These are phyloP conservation scores for Cutaneotrichosporon mucoides DNA, from an alignment of 1,284 basidiomycete genomes.

Conservation along the genomic window DNA sequence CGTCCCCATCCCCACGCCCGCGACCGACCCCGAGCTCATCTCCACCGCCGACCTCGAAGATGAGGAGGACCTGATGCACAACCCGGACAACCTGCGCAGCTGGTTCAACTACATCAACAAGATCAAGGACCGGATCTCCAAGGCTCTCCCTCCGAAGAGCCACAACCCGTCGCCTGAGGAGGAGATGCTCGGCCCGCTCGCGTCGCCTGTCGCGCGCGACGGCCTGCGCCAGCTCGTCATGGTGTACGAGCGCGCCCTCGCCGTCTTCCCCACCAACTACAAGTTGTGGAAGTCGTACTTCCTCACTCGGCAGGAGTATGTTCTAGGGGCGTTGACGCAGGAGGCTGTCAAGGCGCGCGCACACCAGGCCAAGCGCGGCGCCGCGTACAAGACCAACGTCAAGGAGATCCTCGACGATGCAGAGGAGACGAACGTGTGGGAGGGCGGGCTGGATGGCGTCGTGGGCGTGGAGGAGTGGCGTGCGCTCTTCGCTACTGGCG, in stretches of 20 bases:
- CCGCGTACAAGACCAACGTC: slow-evolving; percentile 75
- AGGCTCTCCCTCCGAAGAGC: slow-evolving; percentile 54
- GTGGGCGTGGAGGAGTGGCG: slow-evolving; percentile 96
- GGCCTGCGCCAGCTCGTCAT: slow-evolving; percentile 79
- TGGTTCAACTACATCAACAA: slow-evolving; percentile 86
- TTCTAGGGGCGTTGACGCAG: slow-evolving; percentile 63
- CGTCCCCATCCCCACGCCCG: slow-evolving; percentile 74
- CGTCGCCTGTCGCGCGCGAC: slow-evolving; percentile 65
- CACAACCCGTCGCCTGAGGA: slow-evolving; percentile 38
- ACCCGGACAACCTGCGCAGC: slow-evolving; percentile 81
- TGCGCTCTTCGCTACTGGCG: slow-evolving; percentile 77
- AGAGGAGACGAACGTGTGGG: slow-evolving; percentile 81
- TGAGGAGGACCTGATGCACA: slow-evolving; percentile 93
- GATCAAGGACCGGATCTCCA: slow-evolving; percentile 63
- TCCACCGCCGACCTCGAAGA: slow-evolving; percentile 71
- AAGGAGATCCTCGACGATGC: slow-evolving; percentile 81
- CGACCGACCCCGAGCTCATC: slow-evolving; percentile 71
- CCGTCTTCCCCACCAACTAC: slow-evolving; percentile 82
- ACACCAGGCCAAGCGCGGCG: slow-evolving; percentile 65
- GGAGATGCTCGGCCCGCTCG: slow-evolving; percentile 54
- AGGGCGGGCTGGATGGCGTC: slow-evolving; percentile 75
- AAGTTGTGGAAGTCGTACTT: slow-evolving; percentile 95
- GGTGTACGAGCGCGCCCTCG: slow-evolving; percentile 87
- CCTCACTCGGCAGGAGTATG: slow-evolving; percentile 73
- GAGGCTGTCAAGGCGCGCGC: slow-evolving; percentile 48